Base-by-base conservation (phyloP, 805 yeast genomes). In the Candida sanyiensis region DNA sequence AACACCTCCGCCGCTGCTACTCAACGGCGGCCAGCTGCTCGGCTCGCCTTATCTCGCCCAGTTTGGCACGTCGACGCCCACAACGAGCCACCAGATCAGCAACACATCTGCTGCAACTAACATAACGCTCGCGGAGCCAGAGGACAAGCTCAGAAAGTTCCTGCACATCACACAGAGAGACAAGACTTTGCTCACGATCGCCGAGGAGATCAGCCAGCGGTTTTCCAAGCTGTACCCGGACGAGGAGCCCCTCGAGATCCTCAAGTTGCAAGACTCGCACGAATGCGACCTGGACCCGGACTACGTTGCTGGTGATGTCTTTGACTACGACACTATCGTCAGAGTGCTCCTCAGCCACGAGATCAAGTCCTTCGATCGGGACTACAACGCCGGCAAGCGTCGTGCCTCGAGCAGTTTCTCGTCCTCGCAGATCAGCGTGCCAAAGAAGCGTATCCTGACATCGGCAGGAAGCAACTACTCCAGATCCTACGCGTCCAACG, bases 251-350 rank as follows among this genome's bases (percentile, higher is more conserved):
- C 56, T 83, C 15, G 66, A 66, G 6, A 73, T 85, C 28, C 61
- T 69, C n/a, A 72, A 73, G 36, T 59, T 85, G 5, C 94, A 84
- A 52, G 90, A 84, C 56, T 58, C 58, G 29, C 72, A 75, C 42
- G 71, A 70, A 40, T 83, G 89, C 48, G 95, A 85, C 54, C 61
- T 85, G 40, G 95, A 85, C 57, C 89, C 89, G 0, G 95, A 83
- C 43, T 84, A 78, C 46, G 44, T 58, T 3, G 81, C 78, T 0
- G 70, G 70, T 8, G 85, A 83, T 49, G 79, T 83, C 6, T 83
- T 85, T 50, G 75, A 68, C 37, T 58, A 61, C 11, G 68, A 63
- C 42, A 71, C 67, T 42, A 58, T 68, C 5, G 70, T 76, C 7
- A 59, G 71, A 28, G 78, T 73, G 2, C 47, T 73, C 3, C 47